A percentile compares a stretch with the other conserved stretches of the same genome.
phyloP scores from a whole-genome alignment of 768 basidiomycete species.

The Russula emetica region DNA sequence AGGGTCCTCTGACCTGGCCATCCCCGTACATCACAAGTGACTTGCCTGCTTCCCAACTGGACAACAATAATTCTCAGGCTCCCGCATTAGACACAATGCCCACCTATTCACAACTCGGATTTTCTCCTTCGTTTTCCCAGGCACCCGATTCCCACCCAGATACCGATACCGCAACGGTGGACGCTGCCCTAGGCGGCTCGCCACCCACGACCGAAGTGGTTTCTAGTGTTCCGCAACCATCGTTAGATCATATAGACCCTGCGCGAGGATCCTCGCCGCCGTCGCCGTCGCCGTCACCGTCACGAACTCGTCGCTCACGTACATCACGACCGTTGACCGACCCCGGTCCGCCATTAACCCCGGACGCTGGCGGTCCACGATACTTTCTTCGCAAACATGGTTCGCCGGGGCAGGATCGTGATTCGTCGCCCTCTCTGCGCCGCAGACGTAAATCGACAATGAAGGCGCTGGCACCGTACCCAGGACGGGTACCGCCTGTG shows the following conservation, averaged over 20 bases:
- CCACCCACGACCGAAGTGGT: slow-evolving; percentile 4
- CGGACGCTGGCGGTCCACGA: slow-evolving; percentile 22
- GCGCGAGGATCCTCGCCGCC: neutral
- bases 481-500: slow-evolving; percentile 2
- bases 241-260: neutral
- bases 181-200: neutral
- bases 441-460: slow-evolving; percentile 14
- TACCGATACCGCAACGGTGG: neutral
- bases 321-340: neutral
- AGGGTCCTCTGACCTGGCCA: slow-evolving; percentile 49
- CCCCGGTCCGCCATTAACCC: neutral
- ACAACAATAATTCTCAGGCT: slow-evolving; percentile 34
- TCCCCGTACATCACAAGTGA: slow-evolving; percentile 31
- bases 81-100: slow-evolving; percentile 32
- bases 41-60: slow-evolving; percentile 39
- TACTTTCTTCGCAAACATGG: slow-evolving; percentile 31
- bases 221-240: neutral
- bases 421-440: slow-evolving; percentile 4
- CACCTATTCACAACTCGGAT: slow-evolving; percentile 37
- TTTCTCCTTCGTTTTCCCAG: slow-evolving; percentile 31
- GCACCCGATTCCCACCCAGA: slow-evolving; percentile 1
- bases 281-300: neutral
- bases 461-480: slow-evolving; percentile 10
- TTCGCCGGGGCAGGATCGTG: neutral
- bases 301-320: slow-evolving; percentile 18